Evolutionary conservation across 1,284 basidiomycete species (phyloP).

Genomic region (Grifola frondosa): DNA sequence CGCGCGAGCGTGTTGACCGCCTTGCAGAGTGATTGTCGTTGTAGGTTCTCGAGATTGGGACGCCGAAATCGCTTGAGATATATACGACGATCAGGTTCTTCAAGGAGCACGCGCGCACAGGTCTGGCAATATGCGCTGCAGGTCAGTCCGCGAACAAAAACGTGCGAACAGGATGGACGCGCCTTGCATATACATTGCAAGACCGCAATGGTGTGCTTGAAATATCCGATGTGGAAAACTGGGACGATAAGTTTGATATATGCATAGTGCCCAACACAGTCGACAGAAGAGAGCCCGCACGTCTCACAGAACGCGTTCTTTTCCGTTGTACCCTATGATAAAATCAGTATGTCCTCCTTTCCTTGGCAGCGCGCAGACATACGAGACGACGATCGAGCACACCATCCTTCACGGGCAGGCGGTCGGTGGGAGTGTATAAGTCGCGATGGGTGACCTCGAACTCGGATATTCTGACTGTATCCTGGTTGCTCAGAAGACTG

Average conservation of each 20-base stretch:
- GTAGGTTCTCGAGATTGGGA: slow-evolving; percentile 91
- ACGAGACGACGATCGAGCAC: slow-evolving; percentile 89
- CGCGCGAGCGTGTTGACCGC: slow-evolving; percentile 88
- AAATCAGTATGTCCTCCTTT: slow-evolving; percentile 3
- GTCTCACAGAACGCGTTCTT: slow-evolving; percentile 94
- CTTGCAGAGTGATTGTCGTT: slow-evolving; percentile 84
- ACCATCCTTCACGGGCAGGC: slow-evolving; percentile 86
- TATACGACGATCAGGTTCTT: slow-evolving; percentile 81
- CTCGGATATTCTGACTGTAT: slow-evolving; percentile 91
- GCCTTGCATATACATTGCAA: slow-evolving; percentile 98
- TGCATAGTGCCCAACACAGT: slow-evolving; percentile 98
- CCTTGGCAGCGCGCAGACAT: slow-evolving; percentile 26
- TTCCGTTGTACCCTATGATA: slow-evolving; percentile 87
- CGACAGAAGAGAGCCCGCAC: slow-evolving; percentile 88
- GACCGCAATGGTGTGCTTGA: slow-evolving; percentile 92
- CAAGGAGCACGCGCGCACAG: slow-evolving; percentile 92
- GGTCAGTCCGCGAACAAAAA: no score
- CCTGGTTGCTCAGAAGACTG: slow-evolving; percentile 87
- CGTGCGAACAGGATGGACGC: slow-evolving; percentile 18
- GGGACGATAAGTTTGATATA: slow-evolving; percentile 96
- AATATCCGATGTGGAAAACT: slow-evolving; percentile 98
- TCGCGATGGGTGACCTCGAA: slow-evolving; percentile 93
- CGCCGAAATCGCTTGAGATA: slow-evolving; percentile 90
- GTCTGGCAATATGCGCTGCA: slow-evolving; percentile 58
- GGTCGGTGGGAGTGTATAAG: slow-evolving; percentile 79